A percentile compares a stretch with the other conserved stretches of the same genome.
Evolutionary conservation across 129 eudicot genomes (phyloP).

Genomic region (Tagetes patula): DNA sequence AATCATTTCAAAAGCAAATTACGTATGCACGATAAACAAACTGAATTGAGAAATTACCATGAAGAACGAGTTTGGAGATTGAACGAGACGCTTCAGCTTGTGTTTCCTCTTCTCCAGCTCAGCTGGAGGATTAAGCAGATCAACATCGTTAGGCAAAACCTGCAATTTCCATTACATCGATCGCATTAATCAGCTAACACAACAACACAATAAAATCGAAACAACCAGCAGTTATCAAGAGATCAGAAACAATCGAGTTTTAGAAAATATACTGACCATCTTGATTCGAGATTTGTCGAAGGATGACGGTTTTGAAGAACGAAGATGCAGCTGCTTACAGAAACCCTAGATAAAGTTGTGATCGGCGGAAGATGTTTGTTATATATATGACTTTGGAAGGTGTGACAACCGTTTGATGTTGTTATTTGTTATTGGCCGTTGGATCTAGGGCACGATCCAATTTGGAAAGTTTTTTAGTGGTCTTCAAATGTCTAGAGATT

Average conservation of each 20-base stretch:
- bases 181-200: neutral
- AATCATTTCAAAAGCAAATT: too few species aligned
- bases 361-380: neutral
- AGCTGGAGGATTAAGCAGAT: constrained; percentile 59
- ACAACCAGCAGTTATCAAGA: neutral
- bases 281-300: constrained; percentile 13
- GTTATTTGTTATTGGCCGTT: neutral
- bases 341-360: neutral
- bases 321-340: neutral
- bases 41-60: constrained; percentile 22
- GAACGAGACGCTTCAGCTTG: constrained; percentile 62
- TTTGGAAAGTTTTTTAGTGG: neutral
- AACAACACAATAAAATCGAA: neutral
- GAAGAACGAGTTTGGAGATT: constrained; percentile 49
- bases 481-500: neutral
- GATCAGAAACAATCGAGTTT: neutral
- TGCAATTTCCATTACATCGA: neutral
- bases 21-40: too few species aligned
- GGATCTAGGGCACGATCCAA: neutral
- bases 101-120: constrained; percentile 65
- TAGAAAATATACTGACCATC: constrained; percentile 1
- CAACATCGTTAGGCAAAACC: constrained; percentile 43
- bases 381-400: neutral
- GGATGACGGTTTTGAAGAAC: neutral
- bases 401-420: neutral